Evolutionary conservation across 2,329 filamentous ascomycete genomes (phyloP).

Genomic region (Epichloe amarillans): DNA sequence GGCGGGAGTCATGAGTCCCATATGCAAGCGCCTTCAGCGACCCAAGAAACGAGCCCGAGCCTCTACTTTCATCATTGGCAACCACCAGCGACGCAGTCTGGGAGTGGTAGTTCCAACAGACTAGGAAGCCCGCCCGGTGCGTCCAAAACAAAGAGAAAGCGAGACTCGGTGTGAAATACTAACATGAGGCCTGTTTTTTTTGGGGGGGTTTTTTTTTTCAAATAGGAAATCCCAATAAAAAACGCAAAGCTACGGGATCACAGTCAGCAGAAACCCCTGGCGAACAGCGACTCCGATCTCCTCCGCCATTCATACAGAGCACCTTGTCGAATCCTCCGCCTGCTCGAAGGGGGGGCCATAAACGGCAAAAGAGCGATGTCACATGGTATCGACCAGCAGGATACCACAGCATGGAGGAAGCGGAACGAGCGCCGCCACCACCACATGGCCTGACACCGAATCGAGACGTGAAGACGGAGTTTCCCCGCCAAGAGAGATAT

Average conservation of each 20-base stretch:
- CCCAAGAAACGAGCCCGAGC: slow-evolving; percentile 56
- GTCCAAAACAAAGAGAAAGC: slow-evolving; percentile 41
- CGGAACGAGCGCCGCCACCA: slow-evolving; percentile 7
- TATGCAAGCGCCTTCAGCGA: slow-evolving; percentile 39
- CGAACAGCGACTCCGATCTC: slow-evolving; percentile 21
- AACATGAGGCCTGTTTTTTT: slow-evolving; percentile 20
- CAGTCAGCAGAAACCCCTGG: slow-evolving; percentile 15
- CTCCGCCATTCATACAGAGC: slow-evolving; percentile 17
- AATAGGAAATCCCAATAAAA: slow-evolving; percentile 59
- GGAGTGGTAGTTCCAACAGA: slow-evolving; percentile 45
- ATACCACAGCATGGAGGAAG: slow-evolving; percentile 10
- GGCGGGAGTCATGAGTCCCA: slow-evolving; percentile 26
- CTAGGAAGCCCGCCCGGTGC: slow-evolving; percentile 64
- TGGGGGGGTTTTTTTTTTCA: too few relatives aligned
- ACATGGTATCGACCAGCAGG: slow-evolving; percentile 20
- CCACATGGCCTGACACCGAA: slow-evolving; percentile 5
- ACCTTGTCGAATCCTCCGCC: slow-evolving; percentile 15
- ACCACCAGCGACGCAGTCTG: slow-evolving; percentile 53
- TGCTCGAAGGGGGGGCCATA: slow-evolving; percentile 16
- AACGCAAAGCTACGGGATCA: slow-evolving; percentile 58
- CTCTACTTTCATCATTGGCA: slow-evolving; percentile 94
- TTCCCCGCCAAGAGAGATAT: slow-evolving; percentile 14
- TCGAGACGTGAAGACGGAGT: slow-evolving; percentile 8
- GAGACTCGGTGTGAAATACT: slow-evolving; percentile 26
- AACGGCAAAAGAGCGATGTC: slow-evolving; percentile 24